phyloP scores from a whole-genome alignment of 352 stramenopile species.

The Pythium guiyangense region DNA sequence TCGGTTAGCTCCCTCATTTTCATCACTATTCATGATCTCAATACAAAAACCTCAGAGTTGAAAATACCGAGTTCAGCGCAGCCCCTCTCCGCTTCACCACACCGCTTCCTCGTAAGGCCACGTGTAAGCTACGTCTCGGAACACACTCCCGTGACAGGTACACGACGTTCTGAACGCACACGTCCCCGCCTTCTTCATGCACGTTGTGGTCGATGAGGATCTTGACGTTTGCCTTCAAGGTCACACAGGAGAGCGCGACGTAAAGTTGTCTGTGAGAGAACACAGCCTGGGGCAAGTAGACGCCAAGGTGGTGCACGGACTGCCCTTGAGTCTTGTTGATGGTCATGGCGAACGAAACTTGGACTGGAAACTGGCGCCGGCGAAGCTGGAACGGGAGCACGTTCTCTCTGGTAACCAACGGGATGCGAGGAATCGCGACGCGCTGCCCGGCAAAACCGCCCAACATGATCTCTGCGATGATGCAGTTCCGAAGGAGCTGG shows the following conservation, averaged over 20 bases:
- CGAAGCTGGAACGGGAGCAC: conserved; percentile 20
- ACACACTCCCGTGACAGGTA: too few relatives aligned
- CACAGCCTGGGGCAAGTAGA: conserved; percentile 18
- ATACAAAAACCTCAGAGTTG: too few relatives aligned
- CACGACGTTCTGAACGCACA: conserved; percentile 13
- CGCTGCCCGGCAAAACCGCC: too few relatives aligned
- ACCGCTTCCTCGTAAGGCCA: too few relatives aligned
- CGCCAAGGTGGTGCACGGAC: conserved; percentile 22
- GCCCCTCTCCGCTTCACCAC: too few relatives aligned
- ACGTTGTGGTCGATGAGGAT: conserved; percentile 11
- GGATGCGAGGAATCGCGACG: conserved; percentile 19
- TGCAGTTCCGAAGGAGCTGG: conserved; percentile 16
- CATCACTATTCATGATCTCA: too few relatives aligned
- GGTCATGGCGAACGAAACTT: conserved; percentile 26
- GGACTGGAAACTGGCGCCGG: conserved; percentile 21
- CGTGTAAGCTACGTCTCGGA: too few relatives aligned
- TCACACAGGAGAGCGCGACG: conserved; percentile 21
- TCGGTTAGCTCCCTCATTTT: too few relatives aligned
- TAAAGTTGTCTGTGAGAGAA: conserved; percentile 29
- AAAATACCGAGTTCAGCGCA: too few relatives aligned
- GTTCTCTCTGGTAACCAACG: conserved; percentile 8
- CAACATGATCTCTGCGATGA: too few relatives aligned
- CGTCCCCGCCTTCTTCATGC: conserved; percentile 8
- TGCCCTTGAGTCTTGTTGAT: conserved; percentile 35
- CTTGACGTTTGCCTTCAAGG: conserved; percentile 13